Evolutionary conservation across 2,329 filamentous ascomycete genomes (phyloP).

Genomic region (Fusarium albosuccineum): DNA sequence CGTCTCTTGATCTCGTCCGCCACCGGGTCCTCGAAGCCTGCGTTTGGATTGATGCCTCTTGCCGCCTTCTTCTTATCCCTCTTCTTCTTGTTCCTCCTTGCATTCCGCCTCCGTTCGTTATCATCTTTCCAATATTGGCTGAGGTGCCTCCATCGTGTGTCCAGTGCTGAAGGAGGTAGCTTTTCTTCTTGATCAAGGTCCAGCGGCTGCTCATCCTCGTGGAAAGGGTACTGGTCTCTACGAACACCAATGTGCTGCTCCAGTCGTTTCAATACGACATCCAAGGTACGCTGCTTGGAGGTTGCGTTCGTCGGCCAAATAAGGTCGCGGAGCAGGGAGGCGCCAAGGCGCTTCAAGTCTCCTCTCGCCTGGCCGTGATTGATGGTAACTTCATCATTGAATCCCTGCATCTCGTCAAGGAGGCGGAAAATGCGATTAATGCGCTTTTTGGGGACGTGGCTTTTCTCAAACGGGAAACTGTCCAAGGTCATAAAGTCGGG

Average conservation of each 20-base stretch:
- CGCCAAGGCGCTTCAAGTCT: conserved; percentile 43
- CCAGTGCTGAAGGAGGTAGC: not conserved
- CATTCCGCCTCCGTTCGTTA: not conserved
- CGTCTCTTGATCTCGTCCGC: conserved; percentile 1
- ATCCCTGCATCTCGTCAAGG: conserved; percentile 41
- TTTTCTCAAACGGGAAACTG: conserved; percentile 24
- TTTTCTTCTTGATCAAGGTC: conserved; percentile 15
- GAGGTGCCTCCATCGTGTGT: not conserved
- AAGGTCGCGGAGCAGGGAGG: conserved; percentile 32
- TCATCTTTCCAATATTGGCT: not conserved
- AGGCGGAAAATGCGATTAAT: conserved; percentile 22
- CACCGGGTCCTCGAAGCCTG: not conserved
- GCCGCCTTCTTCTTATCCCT: not conserved
- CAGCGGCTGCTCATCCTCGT: conserved; percentile 4
- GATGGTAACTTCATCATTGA: not conserved
- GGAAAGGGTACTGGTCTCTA: conserved; percentile 23
- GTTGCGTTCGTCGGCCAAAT: conserved; percentile 30
- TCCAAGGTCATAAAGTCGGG: conserved; percentile 38
- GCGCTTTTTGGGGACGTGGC: conserved; percentile 16
- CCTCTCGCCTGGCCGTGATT: conserved; percentile 33
- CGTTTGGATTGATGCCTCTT: not conserved
- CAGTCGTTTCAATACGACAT: conserved; percentile 11
- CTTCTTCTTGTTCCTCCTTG: not conserved
- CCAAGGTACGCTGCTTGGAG: not conserved
- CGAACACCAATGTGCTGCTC: conserved; percentile 23